These are phyloP conservation scores for Scorias spongiosa DNA, from an alignment of 2,329 filamentous ascomycete species.

Conservation along the genomic window DNA sequence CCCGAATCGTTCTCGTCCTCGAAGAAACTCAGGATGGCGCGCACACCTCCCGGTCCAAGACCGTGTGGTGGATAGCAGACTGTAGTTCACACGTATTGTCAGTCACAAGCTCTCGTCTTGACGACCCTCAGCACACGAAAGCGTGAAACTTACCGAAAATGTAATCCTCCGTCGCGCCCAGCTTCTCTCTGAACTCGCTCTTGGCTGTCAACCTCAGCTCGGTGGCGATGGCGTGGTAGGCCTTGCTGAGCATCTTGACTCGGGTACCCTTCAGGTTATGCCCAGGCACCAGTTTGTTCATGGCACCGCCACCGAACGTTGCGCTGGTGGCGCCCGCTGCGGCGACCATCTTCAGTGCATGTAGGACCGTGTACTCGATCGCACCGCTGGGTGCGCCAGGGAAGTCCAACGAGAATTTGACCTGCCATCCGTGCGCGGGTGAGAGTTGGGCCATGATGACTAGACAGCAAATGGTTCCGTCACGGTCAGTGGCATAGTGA, in stretches of 20 bases:
- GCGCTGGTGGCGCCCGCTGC: conserved; percentile 48
- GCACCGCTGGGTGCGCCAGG: conserved; percentile 71
- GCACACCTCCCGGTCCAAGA: conserved; percentile 63
- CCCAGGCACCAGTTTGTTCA: conserved; percentile 57
- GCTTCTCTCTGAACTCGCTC: conserved; percentile 79
- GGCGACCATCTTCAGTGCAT: conserved; percentile 48
- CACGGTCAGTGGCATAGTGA: conserved; percentile 60
- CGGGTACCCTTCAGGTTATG: conserved; percentile 68
- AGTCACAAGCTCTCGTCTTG: background rate
- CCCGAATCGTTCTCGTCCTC: conserved; percentile 43
- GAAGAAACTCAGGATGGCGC: conserved; percentile 83
- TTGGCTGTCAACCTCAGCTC: conserved; percentile 73
- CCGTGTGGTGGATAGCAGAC: conserved; percentile 83
- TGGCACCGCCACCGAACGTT: conserved; percentile 78
- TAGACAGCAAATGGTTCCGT: conserved; percentile 58
- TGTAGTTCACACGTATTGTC: conserved; percentile 3
- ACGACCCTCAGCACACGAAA: too few relatives aligned
- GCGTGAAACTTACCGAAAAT: conserved; percentile 40
- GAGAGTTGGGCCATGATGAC: conserved; percentile 73
- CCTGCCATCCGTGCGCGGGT: conserved; percentile 73
- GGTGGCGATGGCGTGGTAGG: conserved; percentile 67
- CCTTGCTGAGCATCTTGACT: conserved; percentile 66
- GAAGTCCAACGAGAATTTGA: conserved; percentile 94
- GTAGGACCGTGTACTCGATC: conserved; percentile 69
- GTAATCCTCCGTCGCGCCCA: conserved; percentile 69